Percentiles rank a stretch among this genome's conserved stretches.
Conservation (phyloP, 768 basidiomycete species). For the Austroboletus eburneus region DNA sequence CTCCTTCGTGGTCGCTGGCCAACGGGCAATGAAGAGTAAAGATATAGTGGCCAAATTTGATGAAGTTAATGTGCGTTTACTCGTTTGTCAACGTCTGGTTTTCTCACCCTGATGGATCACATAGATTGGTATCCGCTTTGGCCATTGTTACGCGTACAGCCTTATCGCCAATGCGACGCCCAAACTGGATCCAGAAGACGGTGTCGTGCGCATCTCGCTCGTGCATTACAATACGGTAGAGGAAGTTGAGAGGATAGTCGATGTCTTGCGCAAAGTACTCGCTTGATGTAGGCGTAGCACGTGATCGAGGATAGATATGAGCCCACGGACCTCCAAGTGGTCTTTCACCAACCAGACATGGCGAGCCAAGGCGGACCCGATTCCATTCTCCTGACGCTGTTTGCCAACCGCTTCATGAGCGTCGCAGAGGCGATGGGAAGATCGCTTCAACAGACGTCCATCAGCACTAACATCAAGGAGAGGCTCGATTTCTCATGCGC, state of each 20-base stretch:
- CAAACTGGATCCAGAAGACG: conserved; percentile 56
- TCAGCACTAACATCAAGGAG: conserved; percentile 93
- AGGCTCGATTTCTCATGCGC: conserved; percentile 94
- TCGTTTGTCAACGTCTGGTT: background rate
- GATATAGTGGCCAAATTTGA: conserved; percentile 66
- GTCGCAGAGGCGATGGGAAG: conserved; percentile 96
- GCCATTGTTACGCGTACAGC: conserved; percentile 75
- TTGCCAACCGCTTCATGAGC: conserved; percentile 96
- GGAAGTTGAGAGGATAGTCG: conserved; percentile 61
- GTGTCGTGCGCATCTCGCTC: conserved; percentile 69
- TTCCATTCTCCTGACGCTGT: conserved; percentile 84
- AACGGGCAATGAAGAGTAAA: conserved; percentile 51
- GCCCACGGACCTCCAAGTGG: too few relatives aligned
- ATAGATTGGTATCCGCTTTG: conserved; percentile 74
- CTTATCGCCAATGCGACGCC: conserved; percentile 51
- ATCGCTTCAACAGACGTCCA: conserved; percentile 85
- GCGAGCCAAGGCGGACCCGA: conserved; percentile 49
- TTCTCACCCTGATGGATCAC: background rate
- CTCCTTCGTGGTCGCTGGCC: conserved; percentile 64
- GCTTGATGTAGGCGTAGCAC: conserved; percentile 8
- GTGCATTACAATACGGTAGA: conserved; percentile 78
- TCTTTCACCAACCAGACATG: conserved; percentile 12
- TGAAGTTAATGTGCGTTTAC: conserved; percentile 51
- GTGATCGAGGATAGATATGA: too few relatives aligned
- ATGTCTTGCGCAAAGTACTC: conserved; percentile 49